A percentile compares a stretch with the other conserved stretches of the same genome.
These are phyloP conservation scores for Stachybotrys chartarum DNA, from an alignment of 2,329 filamentous ascomycete species.

Conservation along the genomic window DNA sequence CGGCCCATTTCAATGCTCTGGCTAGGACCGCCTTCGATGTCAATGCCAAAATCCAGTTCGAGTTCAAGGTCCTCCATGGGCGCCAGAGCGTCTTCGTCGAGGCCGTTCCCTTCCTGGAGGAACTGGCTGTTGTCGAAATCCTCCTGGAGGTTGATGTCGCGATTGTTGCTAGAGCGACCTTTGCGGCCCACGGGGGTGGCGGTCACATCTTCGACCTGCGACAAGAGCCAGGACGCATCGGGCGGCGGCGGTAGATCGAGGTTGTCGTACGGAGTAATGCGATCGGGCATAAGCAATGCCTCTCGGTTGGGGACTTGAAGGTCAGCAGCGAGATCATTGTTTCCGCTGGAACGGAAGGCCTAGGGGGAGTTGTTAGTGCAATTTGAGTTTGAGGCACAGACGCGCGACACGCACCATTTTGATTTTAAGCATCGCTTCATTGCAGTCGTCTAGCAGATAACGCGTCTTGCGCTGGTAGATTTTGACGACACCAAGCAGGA, in stretches of 20 bases:
- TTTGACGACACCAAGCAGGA: constrained; percentile 89
- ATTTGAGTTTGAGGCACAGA: neutral
- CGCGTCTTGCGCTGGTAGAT: constrained; percentile 97
- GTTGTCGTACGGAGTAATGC: constrained; percentile 85
- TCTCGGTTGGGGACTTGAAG: constrained; percentile 76
- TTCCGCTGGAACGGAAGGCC: constrained; percentile 91
- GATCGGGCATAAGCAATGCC: constrained; percentile 82
- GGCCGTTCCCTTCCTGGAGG: constrained; percentile 57
- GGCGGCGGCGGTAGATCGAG: constrained; percentile 72
- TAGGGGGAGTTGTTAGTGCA: constrained; percentile 32
- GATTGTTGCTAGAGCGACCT: constrained; percentile 49
- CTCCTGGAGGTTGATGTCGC: constrained; percentile 62
- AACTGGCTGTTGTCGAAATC: constrained; percentile 74
- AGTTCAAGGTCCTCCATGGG: constrained; percentile 62
- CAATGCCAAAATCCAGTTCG: constrained; percentile 68
- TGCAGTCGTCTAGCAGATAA: constrained; percentile 94
- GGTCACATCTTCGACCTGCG: constrained; percentile 60
- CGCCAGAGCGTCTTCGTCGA: constrained; percentile 51
- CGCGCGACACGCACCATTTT: constrained; percentile 67
- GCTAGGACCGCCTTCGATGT: constrained; percentile 59
- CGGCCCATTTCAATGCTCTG: constrained; percentile 82
- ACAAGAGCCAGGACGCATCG: constrained; percentile 77
- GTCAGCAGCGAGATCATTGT: constrained; percentile 87
- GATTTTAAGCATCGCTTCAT: constrained; percentile 94
- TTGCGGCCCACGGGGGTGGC: constrained; percentile 48